Evolutionary conservation across 1,284 basidiomycete genomes (phyloP).

Genomic region (Xerocomus nothofagi): DNA sequence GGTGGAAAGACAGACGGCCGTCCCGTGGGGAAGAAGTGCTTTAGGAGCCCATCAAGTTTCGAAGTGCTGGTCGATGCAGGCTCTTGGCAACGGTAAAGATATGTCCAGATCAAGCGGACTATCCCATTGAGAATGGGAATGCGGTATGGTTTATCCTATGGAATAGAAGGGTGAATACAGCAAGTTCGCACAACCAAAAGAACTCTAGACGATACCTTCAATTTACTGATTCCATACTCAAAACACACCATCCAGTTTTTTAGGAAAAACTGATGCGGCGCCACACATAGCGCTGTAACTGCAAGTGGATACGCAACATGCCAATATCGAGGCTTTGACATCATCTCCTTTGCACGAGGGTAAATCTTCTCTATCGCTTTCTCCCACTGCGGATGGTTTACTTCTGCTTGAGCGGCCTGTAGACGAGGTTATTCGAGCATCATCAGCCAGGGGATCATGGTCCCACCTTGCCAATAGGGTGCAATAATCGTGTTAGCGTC

Average conservation of each 20-base stretch:
- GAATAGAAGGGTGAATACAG: not conserved
- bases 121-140: conserved; percentile 80
- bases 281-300: conserved; percentile 83
- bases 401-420: conserved; percentile 92
- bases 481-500: conserved; percentile 74
- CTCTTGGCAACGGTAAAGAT: conserved; percentile 91
- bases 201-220: conserved; percentile 59
- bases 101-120: conserved; percentile 88
- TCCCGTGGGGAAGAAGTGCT: conserved; percentile 78
- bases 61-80: conserved; percentile 74
- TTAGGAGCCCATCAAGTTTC: conserved; percentile 78
- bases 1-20: conserved; percentile 62
- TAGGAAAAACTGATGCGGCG: conserved; percentile 83
- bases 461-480: conserved; percentile 85
- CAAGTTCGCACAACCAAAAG: not conserved
- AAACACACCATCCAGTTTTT: conserved; percentile 79
- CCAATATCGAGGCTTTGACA: conserved; percentile 91
- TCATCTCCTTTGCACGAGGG: conserved; percentile 85
- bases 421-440: conserved; percentile 7
- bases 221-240: conserved; percentile 68
- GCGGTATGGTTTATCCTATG: conserved; percentile 77
- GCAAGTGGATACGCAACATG: conserved; percentile 83
- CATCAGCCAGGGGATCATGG: not conserved
- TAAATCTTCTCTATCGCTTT: conserved; percentile 87
- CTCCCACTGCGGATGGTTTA: conserved; percentile 93